phyloP scores from a whole-genome alignment of 2,329 filamentous ascomycete species.

The Aspergillus pseudoglaucus region DNA sequence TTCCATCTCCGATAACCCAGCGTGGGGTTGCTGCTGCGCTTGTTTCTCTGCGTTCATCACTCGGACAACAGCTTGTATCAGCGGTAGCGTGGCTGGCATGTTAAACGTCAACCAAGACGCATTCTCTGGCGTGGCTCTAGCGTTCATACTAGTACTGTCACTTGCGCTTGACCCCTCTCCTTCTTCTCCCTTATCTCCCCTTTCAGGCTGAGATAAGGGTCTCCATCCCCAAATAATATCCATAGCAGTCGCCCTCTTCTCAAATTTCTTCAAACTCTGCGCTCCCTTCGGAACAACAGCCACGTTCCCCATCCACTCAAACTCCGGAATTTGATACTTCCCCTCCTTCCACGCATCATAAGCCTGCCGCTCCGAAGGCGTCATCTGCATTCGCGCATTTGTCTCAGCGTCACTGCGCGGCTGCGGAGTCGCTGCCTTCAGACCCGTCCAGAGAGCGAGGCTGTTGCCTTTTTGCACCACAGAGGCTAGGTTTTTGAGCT shows the following conservation, averaged over 20 bases:
- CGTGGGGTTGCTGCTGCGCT: constrained; percentile 4
- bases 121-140: constrained; percentile 18
- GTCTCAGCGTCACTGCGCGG: constrained; percentile 5
- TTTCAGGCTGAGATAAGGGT: not conserved
- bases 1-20: constrained; percentile 11
- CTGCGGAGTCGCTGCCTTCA: constrained; percentile 6
- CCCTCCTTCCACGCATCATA: constrained; percentile 12
- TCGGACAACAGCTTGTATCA: constrained; percentile 20
- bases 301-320: constrained; percentile 13
- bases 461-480: constrained; percentile 12
- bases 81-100: constrained; percentile 8
- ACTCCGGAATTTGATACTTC: constrained; percentile 3
- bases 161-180: no score
- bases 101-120: constrained; percentile 18
- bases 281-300: constrained; percentile 10
- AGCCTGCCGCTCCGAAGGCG: constrained; percentile 4
- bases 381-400: constrained; percentile 10
- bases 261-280: constrained; percentile 14
- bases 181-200: not conserved
- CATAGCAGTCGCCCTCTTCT: constrained; percentile 15
- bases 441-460: constrained; percentile 14
- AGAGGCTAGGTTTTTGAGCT: constrained; percentile 11
- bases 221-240: constrained; percentile 12
- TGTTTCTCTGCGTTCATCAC: constrained; percentile 12
- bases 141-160: not conserved